Base-by-base conservation (phyloP, 2,329 filamentous ascomycete genomes). In the Ophiosphaerella korrae region DNA sequence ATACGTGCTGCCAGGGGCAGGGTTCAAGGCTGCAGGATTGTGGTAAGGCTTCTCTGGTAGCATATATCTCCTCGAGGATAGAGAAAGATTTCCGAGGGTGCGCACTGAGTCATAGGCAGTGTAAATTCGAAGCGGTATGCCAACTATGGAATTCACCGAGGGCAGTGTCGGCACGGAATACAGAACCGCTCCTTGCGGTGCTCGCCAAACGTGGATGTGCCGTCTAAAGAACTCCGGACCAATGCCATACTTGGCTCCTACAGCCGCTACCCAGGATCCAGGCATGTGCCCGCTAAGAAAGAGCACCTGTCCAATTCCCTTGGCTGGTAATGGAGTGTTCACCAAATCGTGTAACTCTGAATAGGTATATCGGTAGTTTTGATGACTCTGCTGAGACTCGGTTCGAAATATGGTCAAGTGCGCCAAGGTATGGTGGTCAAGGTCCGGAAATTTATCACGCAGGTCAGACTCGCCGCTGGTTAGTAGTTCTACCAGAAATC, bases 151-250 rank as follows among this genome's bases (percentile, higher is more conserved):
- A 11, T 23, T 40, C 7, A 42, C 35, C 6, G 39, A 50, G 7
- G 47, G 51, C 7, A 41, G 24, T 13, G 33, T 40, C 2, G 47
- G 37, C 7, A 47, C 41, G 8, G 42, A 35, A 39, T 54, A 43
- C 24, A 50, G 21, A 7, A 54, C 51, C 24, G 51, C 34, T 5
- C 51, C 51, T 5, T 44, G n/a, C 5, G 47, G 21, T 6, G 51
- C 43, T 7, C 51, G 42, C 51, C 51, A 50, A 23, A 50, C 38
- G 34, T 54, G 47, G 5, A 54, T 45, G 36, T 54, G 51, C 31
- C 37, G 39, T 11, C 51, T 38, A 34, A 54, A 54, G 32, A 47
- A 54, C 16, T 50, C 51, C 7, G 43, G 40, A 3, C 29, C 39
- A 14, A 54, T 48, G 5, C 29, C 34, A 34, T 43, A 54, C 5